Evolutionary conservation across 768 basidiomycete genomes (phyloP).

Genomic region (Collybia mongolica): DNA sequence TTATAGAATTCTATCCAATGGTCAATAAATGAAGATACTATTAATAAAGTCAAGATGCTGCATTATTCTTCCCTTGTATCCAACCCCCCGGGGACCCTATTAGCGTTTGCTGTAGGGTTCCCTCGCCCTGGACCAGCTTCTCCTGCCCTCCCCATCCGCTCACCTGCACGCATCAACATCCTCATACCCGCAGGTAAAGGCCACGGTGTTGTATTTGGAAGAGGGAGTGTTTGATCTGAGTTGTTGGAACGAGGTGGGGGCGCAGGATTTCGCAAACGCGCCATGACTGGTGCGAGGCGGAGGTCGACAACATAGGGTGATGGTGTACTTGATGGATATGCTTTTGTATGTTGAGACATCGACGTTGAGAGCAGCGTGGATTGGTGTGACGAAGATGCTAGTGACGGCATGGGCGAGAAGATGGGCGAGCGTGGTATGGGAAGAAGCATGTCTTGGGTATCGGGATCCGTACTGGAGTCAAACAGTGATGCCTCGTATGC

Average conservation of each 20-base stretch:
- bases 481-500: constrained; percentile 61
- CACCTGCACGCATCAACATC: constrained; percentile 50
- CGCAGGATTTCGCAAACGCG: constrained; percentile 56
- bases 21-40: constrained; percentile 9
- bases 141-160: constrained; percentile 36
- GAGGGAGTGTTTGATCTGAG: constrained; percentile 41
- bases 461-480: constrained; percentile 33
- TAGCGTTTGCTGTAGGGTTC: constrained; percentile 13
- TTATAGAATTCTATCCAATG: constrained; percentile 2
- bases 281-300: constrained; percentile 49
- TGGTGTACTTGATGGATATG: constrained; percentile 22
- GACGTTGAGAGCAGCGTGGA: constrained; percentile 17
- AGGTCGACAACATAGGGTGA: constrained; percentile 63
- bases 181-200: constrained; percentile 48
- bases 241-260: constrained; percentile 29
- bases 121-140: constrained; percentile 14
- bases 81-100: constrained; percentile 36
- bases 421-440: constrained; percentile 26
- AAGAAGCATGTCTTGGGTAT: constrained; percentile 38
- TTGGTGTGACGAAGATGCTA: constrained; percentile 22
- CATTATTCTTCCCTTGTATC: constrained; percentile 23
- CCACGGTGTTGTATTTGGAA: constrained; percentile 61
- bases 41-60: neutral
- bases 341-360: constrained; percentile 19
- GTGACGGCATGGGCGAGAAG: constrained; percentile 18